A percentile compares a stretch with the other conserved stretches of the same genome.
Conservation (phyloP, 345 rosid species). For the Hibiscus trionum region DNA sequence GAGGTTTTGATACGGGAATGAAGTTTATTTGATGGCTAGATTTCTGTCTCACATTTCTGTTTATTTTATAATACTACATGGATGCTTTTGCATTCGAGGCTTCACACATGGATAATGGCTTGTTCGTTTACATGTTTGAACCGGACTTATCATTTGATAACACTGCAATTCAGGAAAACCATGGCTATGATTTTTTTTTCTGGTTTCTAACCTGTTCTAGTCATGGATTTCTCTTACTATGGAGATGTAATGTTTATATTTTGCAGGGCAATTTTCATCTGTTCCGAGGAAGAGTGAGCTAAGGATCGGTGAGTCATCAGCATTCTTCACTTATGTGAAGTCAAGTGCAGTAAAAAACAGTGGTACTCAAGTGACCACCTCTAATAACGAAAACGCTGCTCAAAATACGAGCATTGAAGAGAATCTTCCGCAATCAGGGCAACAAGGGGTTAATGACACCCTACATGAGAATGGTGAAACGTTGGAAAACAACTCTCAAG, state of each 20-base stretch:
- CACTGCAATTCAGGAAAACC: not conserved
- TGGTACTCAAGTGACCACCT: conserved; percentile 18
- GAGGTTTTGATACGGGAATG: not conserved
- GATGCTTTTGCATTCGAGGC: not conserved
- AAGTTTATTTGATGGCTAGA: not conserved
- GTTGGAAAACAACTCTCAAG: conserved; percentile 45
- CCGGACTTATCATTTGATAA: not conserved
- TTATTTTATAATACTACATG: not conserved
- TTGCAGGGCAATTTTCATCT: conserved; percentile 56
- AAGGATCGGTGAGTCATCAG: conserved; percentile 83
- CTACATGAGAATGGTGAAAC: conserved; percentile 45
- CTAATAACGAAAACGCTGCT: conserved; percentile 19
- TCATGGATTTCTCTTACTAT: not conserved
- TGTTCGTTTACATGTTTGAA: not conserved
- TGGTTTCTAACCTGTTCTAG: not conserved
- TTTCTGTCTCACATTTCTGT: not conserved
- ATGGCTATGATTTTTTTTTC: not conserved
- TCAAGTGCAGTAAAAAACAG: conserved; percentile 36
- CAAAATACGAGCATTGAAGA: conserved; percentile 28
- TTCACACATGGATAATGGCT: not conserved
- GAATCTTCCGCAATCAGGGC: conserved; percentile 22
- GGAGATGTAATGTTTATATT: conserved; percentile 6
- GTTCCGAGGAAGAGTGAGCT: conserved; percentile 76
- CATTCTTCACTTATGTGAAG: conserved; percentile 88
- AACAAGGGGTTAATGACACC: conserved; percentile 28